Percentiles rank a stretch among this genome's conserved stretches.
Conservation (phyloP, 2,329 filamentous ascomycete species). For the Pyricularia sp. region DNA sequence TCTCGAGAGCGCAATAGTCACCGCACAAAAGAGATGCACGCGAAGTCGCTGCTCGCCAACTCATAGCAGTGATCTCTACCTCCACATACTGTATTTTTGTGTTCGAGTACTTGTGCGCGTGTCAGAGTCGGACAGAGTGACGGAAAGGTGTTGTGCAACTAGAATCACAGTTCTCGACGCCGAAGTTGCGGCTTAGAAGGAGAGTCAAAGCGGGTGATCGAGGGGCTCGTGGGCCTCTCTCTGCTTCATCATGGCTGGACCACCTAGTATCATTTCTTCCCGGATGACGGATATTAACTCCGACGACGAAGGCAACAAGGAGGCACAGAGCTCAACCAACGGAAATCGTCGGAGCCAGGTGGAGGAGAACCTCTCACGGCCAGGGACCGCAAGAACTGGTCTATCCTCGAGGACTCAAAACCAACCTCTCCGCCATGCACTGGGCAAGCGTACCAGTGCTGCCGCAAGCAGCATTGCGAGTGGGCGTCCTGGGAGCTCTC, state of each 20-base stretch:
- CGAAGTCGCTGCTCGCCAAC: neutral
- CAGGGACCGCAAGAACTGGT: slow-evolving; percentile 44
- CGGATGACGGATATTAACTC: slow-evolving; percentile 59
- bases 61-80: neutral
- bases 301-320: slow-evolving; percentile 41
- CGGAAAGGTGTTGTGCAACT: neutral
- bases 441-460: slow-evolving; percentile 31
- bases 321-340: slow-evolving; percentile 21
- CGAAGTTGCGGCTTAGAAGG: neutral
- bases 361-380: slow-evolving; percentile 40
- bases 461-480: slow-evolving; percentile 28
- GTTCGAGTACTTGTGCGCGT: neutral
- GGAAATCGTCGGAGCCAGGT: slow-evolving; percentile 28
- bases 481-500: slow-evolving; percentile 53
- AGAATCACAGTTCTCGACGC: neutral
- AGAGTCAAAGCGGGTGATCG: neutral
- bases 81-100: neutral
- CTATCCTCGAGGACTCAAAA: slow-evolving; percentile 38
- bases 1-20: neutral
- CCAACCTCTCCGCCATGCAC: slow-evolving; percentile 44
- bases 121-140: neutral
- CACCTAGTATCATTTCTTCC: slow-evolving; percentile 60
- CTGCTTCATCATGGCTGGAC: slow-evolving; percentile 29
- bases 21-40: neutral
- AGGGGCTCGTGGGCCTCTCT: neutral